Conservation (phyloP, 2,329 filamentous ascomycete species). For the Dothistroma septosporum region DNA sequence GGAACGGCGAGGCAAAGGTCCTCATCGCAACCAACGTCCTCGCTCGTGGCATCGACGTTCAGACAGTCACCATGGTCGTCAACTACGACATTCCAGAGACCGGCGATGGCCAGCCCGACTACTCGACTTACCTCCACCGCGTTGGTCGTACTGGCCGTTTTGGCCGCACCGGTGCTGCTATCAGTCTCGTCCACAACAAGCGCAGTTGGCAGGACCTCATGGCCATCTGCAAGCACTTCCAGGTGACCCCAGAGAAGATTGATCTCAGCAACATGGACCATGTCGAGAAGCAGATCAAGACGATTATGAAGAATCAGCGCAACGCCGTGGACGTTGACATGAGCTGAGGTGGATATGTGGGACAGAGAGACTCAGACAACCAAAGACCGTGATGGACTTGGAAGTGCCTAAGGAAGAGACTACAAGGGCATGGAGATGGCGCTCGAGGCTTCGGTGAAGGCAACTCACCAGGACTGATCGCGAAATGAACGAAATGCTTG, state of each 20-base stretch:
- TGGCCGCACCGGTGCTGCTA: slow-evolving; percentile 90
- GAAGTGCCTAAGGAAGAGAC: background rate
- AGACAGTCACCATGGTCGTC: slow-evolving; percentile 94
- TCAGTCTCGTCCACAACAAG: slow-evolving; percentile 88
- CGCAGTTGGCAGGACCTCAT: slow-evolving; percentile 75
- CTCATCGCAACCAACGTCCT: slow-evolving; percentile 97
- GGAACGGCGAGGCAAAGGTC: slow-evolving; percentile 82
- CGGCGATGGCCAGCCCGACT: slow-evolving; percentile 68
- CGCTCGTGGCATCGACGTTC: slow-evolving; percentile 87
- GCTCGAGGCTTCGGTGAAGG: background rate
- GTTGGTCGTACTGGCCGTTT: slow-evolving; percentile 97
- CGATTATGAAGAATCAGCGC: slow-evolving; percentile 63
- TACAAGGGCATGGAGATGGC: background rate
- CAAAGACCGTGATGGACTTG: background rate
- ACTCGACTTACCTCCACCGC: slow-evolving; percentile 94
- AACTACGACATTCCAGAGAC: slow-evolving; percentile 69
- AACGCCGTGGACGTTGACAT: slow-evolving; percentile 25
- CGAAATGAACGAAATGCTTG: background rate
- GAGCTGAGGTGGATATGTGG: background rate
- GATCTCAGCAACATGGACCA: slow-evolving; percentile 86
- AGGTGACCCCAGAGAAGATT: slow-evolving; percentile 74
- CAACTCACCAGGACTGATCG: background rate
- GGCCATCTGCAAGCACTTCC: slow-evolving; percentile 75
- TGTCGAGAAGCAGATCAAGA: slow-evolving; percentile 77
- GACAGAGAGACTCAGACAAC: no score